Percentiles rank a stretch among this genome's conserved stretches.
Conservation (phyloP, 257 asterid species). For the Nicotiana obtusifolia region DNA sequence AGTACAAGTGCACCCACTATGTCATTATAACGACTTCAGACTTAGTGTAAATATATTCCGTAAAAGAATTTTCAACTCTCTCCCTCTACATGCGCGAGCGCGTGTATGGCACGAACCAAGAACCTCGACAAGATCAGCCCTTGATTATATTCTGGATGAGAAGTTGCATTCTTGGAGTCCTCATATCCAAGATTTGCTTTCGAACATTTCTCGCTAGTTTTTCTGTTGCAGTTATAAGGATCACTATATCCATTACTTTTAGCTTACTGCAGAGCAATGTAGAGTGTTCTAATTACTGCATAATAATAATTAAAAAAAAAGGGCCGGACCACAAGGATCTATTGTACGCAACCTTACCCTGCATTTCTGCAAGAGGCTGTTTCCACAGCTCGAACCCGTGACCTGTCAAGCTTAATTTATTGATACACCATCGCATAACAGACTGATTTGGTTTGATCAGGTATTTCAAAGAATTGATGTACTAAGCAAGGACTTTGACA, state of each 20-base stretch:
- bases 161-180: not conserved
- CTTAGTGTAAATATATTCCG: not conserved
- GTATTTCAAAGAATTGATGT: slow-evolving; percentile 91
- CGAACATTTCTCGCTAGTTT: not conserved
- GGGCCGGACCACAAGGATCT: no score
- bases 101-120: not conserved
- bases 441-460: slow-evolving; percentile 26
- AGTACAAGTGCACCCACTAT: not conserved
- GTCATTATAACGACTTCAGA: not conserved
- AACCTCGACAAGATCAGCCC: not conserved
- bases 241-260: not conserved
- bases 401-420: not conserved
- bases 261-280: not conserved
- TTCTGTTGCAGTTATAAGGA: not conserved
- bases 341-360: no score
- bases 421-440: not conserved
- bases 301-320: no score
- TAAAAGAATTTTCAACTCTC: not conserved
- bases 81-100: no score
- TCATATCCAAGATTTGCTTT: not conserved
- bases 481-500: slow-evolving; percentile 83
- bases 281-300: not conserved
- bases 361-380: no score
- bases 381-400: no score
- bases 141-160: not conserved